Evolutionary conservation across 2,329 filamentous ascomycete species (phyloP).

Genomic region (Alternaria conjuncta): DNA sequence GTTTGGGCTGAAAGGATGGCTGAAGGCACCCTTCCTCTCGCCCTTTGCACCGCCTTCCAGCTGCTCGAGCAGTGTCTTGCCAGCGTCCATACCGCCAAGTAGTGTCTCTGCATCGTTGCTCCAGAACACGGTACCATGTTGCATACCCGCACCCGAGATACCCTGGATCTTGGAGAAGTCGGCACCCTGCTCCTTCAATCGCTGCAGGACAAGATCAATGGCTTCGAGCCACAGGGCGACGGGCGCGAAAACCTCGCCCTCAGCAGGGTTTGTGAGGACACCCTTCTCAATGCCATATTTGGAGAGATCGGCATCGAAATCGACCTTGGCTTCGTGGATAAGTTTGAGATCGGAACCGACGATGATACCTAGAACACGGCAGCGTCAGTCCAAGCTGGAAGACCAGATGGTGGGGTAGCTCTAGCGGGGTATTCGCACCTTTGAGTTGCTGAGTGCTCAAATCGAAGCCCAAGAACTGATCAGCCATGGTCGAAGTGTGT

Average conservation of each 20-base stretch:
- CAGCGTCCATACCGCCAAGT: slow-evolving; percentile 66
- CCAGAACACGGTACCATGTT: slow-evolving; percentile 98
- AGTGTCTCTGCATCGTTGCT: slow-evolving; percentile 69
- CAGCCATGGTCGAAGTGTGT: slow-evolving; percentile 40
- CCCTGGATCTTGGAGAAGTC: slow-evolving; percentile 78
- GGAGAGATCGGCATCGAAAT: slow-evolving; percentile 87
- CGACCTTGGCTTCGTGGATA: slow-evolving; percentile 84
- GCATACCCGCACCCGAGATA: slow-evolving; percentile 91
- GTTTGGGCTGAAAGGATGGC: slow-evolving; percentile 88
- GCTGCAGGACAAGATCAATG: slow-evolving; percentile 80
- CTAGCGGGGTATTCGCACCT: slow-evolving; percentile 59
- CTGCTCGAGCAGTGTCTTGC: slow-evolving; percentile 72
- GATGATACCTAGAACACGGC: slow-evolving; percentile 68
- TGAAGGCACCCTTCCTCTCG: slow-evolving; percentile 66
- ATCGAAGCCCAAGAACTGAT: slow-evolving; percentile 88
- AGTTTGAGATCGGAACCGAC: slow-evolving; percentile 83
- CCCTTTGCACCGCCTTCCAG: slow-evolving; percentile 56
- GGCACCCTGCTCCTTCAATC: slow-evolving; percentile 72
- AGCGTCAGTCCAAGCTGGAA: slow-evolving; percentile 17
- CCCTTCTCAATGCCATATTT: slow-evolving; percentile 80
- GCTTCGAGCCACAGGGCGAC: slow-evolving; percentile 95
- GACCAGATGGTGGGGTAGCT: slow-evolving; percentile 39
- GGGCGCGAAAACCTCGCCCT: slow-evolving; percentile 90
- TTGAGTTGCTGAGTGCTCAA: slow-evolving; percentile 97
- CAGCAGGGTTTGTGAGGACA: slow-evolving; percentile 79